These are phyloP conservation scores for Chytriomyces confervae DNA, from an alignment of 192 early-diverging fungal species.

Conservation along the genomic window DNA sequence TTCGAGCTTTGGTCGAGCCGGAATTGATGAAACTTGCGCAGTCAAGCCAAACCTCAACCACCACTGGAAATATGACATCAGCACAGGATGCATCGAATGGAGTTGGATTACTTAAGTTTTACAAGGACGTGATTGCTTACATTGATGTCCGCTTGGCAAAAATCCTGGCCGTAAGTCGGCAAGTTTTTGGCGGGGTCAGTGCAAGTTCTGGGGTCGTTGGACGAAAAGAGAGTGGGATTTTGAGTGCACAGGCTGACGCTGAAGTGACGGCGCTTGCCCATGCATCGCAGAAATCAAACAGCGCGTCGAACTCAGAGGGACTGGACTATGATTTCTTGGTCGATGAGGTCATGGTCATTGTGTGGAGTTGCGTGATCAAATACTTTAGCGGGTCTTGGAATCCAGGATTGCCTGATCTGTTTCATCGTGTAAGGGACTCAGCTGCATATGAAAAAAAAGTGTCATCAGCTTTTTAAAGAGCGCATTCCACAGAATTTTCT, in stretches of 20 bases:
- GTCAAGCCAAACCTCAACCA: background rate
- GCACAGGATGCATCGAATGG: background rate
- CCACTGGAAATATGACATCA: background rate
- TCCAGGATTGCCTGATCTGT: constrained; percentile 20
- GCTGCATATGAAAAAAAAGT: constrained; percentile 40
- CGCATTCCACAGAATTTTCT: constrained; percentile 18
- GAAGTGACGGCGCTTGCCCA: no score
- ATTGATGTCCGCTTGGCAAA: background rate
- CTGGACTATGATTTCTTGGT: constrained; percentile 12
- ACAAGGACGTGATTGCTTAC: constrained; percentile 18
- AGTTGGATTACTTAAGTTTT: background rate
- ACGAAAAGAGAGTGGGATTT: background rate
- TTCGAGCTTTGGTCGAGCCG: constrained; percentile 46
- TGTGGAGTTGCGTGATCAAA: constrained; percentile 3
- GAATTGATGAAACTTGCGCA: constrained; percentile 46
- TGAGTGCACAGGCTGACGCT: background rate
- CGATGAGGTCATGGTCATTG: constrained; percentile 17
- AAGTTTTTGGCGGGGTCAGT: constrained; percentile 14
- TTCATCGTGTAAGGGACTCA: constrained; percentile 8
- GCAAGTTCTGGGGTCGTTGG: background rate
- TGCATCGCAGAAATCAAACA: no score
- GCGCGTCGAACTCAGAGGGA: background rate
- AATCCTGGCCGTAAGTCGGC: constrained; percentile 3
- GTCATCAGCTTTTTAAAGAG: background rate
- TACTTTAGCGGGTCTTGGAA: constrained; percentile 13